These are phyloP conservation scores for Puccinia sorghi DNA, from an alignment of 1,284 basidiomycete species.

Conservation along the genomic window DNA sequence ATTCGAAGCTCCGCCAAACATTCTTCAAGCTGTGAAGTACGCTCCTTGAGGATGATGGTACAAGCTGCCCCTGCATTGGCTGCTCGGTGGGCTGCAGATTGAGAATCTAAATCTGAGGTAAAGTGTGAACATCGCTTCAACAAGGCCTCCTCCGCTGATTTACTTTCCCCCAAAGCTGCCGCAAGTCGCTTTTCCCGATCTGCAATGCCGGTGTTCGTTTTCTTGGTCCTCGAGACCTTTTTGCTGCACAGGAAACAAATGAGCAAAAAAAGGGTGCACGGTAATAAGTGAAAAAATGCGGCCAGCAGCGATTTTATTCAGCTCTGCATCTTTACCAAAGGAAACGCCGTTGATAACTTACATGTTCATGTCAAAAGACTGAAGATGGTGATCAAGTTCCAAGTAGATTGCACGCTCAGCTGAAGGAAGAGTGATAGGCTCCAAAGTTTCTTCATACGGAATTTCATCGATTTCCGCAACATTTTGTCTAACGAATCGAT, in stretches of 20 bases:
- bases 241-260: slow-evolving; percentile 63
- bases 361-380: slow-evolving; percentile 75
- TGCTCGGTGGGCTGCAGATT: slow-evolving; percentile 55
- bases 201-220: slow-evolving; percentile 50
- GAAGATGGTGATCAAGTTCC: slow-evolving; percentile 90
- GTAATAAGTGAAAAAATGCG: slow-evolving; percentile 59
- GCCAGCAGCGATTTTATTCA: slow-evolving; percentile 55
- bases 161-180: slow-evolving; percentile 82
- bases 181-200: slow-evolving; percentile 86
- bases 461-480: slow-evolving; percentile 96
- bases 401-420: slow-evolving; percentile 93
- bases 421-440: slow-evolving; percentile 75
- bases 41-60: slow-evolving; percentile 51
- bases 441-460: slow-evolving; percentile 70
- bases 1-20: slow-evolving; percentile 85
- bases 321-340: slow-evolving; percentile 41
- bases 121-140: slow-evolving; percentile 92
- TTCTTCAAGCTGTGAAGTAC: slow-evolving; percentile 64
- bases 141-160: slow-evolving; percentile 80
- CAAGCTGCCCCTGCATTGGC: slow-evolving; percentile 48
- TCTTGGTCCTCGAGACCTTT: slow-evolving; percentile 63
- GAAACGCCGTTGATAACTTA: slow-evolving; percentile 52
- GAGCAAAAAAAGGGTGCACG: neutral
- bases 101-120: slow-evolving; percentile 72
- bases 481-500: slow-evolving; percentile 68